A percentile compares a stretch with the other conserved stretches of the same genome.
phyloP scores from a whole-genome alignment of 2,329 filamentous ascomycete genomes.

The Epichloe baconii region DNA sequence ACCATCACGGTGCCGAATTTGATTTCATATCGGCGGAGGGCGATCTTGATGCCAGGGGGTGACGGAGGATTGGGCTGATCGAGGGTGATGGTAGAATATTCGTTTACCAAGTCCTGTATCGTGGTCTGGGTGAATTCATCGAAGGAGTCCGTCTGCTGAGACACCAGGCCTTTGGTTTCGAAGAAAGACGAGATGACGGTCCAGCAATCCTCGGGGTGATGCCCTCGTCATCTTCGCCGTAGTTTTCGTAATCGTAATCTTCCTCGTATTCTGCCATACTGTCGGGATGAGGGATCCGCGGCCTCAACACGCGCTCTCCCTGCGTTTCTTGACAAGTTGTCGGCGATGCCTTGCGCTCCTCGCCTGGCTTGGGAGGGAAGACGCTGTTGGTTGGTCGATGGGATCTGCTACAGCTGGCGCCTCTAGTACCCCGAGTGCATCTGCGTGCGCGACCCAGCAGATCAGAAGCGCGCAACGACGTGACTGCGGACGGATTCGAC shows the following conservation, averaged over 20 bases:
- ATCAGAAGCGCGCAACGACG: constrained; percentile 6
- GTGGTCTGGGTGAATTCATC: constrained; percentile 92
- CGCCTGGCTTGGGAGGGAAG: not conserved
- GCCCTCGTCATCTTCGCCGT: constrained; percentile 51
- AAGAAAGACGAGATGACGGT: constrained; percentile 96
- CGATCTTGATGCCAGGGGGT: constrained; percentile 64
- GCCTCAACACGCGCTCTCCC: not conserved
- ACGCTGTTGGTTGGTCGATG: not conserved
- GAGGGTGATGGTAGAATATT: constrained; percentile 82
- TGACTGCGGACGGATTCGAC: not conserved
- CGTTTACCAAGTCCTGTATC: constrained; percentile 86
- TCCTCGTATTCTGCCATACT: constrained; percentile 45
- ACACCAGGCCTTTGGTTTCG: constrained; percentile 87
- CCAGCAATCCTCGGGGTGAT: constrained; percentile 98
- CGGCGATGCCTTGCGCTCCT: not conserved
- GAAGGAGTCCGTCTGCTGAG: constrained; percentile 96
- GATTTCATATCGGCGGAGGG: constrained; percentile 86
- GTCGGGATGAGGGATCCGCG: constrained; percentile 3
- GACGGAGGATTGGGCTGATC: constrained; percentile 78
- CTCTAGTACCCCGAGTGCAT: constrained; percentile 21
- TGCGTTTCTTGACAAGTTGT: not conserved
- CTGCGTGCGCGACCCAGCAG: constrained; percentile 14
- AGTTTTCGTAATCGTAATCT: constrained; percentile 53
- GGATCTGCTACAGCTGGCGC: constrained; percentile 15
- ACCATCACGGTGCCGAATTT: constrained; percentile 86